These are phyloP conservation scores for Prosopis cineraria DNA, from an alignment of 306 rosid genomes.

Conservation along the genomic window DNA sequence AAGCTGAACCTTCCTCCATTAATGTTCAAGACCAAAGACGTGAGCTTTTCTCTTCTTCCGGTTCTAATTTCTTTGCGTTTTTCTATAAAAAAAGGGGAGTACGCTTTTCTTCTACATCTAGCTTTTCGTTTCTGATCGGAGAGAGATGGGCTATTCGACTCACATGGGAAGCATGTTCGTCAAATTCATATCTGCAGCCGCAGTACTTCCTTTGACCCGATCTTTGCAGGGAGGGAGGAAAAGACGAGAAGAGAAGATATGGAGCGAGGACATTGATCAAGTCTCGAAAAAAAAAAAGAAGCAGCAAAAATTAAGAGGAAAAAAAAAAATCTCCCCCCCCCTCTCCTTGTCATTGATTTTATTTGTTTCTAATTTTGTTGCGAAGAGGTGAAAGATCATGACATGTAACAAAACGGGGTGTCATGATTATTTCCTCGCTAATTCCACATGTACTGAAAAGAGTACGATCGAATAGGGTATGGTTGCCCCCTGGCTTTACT, in stretches of 20 bases:
- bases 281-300: neutral
- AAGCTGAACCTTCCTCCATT: slow-evolving; percentile 56
- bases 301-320: too few relatives aligned
- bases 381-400: slow-evolving; percentile 52
- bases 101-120: slow-evolving; percentile 11
- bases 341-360: neutral
- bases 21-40: slow-evolving; percentile 75
- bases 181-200: slow-evolving; percentile 47
- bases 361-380: slow-evolving; percentile 2
- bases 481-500: slow-evolving; percentile 28
- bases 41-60: slow-evolving; percentile 36
- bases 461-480: slow-evolving; percentile 38
- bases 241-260: neutral
- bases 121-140: slow-evolving; percentile 29
- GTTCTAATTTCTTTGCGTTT: slow-evolving; percentile 15
- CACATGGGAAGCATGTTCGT: slow-evolving; percentile 63
- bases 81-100: slow-evolving; percentile 31
- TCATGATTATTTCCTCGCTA: slow-evolving; percentile 50
- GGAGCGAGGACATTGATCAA: slow-evolving; percentile 16
- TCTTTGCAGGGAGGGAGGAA: slow-evolving; percentile 35
- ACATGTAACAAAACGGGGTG: slow-evolving; percentile 58
- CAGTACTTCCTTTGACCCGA: slow-evolving; percentile 79
- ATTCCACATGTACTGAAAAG: slow-evolving; percentile 43
- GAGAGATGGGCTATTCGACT: slow-evolving; percentile 35
- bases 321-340: neutral